Percentiles rank a stretch among this genome's conserved stretches.
Evolutionary conservation across 345 rosid species (phyloP).

Genomic region (Populus simonii): DNA sequence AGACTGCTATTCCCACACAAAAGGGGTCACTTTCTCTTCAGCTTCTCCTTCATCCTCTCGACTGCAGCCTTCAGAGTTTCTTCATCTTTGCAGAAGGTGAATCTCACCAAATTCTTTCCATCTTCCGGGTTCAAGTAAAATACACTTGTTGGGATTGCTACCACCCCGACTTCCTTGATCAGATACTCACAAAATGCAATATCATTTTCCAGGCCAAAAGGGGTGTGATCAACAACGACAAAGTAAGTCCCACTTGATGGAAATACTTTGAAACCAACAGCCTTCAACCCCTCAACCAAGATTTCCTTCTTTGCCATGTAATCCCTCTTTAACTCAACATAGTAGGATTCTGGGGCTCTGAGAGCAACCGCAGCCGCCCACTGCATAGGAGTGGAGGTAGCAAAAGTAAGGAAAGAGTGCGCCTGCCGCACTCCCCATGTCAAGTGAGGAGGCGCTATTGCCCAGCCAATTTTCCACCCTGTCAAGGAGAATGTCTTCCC

Average conservation of each 20-base stretch:
- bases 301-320: constrained; percentile 74
- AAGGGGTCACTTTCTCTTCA: constrained; percentile 42
- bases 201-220: constrained; percentile 73
- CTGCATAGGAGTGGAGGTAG: constrained; percentile 84
- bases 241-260: constrained; percentile 96
- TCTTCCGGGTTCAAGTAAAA: constrained; percentile 92
- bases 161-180: constrained; percentile 94
- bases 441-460: constrained; percentile 80
- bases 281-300: constrained; percentile 76
- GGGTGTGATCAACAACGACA: constrained; percentile 86
- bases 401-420: constrained; percentile 83
- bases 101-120: constrained; percentile 90
- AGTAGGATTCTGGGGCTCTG: constrained; percentile 76
- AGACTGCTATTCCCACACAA: neutral
- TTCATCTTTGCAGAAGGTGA: constrained; percentile 94
- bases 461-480: constrained; percentile 99
- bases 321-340: constrained; percentile 66
- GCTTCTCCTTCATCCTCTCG: constrained; percentile 83
- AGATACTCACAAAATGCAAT: constrained; percentile 81
- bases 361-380: constrained; percentile 73
- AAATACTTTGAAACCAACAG: constrained; percentile 80
- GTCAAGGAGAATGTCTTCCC: constrained; percentile 95
- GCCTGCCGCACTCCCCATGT: constrained; percentile 94
- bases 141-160: constrained; percentile 83
- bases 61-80: constrained; percentile 76